Base-by-base conservation (phyloP, 148 eudicot genomes). In the Vaccinium vitisidaea region DNA sequence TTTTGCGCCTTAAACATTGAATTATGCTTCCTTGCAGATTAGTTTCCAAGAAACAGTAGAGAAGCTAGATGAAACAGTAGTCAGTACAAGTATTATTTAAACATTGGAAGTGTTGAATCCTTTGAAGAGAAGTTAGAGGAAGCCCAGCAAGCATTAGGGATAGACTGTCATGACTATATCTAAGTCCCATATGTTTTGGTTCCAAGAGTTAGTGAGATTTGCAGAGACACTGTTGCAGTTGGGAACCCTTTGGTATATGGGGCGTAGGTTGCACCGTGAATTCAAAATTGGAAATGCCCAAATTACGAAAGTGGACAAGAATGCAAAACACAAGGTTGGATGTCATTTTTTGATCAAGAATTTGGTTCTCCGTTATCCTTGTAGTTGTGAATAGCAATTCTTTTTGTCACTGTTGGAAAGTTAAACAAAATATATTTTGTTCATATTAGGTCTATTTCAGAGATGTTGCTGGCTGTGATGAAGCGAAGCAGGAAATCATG, bases 121-220 rank as follows among this genome's bases (percentile, higher is more conserved):
- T 94, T 94, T 90, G 98, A 94, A 84, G 96, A 94, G 84, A 94
- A 93, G 90, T 61, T 94, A 88, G 98, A 94, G 85, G 98, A 93
- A 90, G 98, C 95, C 69, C 96, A 94, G 82, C 92, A 92, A 88
- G 89, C 93, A 74, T 86, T 94, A 76, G 93, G 96, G 36, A 88
- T 93, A 21, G 96, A 94, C 85, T 50, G 92, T 81, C 98, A 92
- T 86, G 93, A 94, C 82, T 85, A 85, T 86, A 23, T 94, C 93
- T 86, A 80, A 83, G 61, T 84, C 90, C 78, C 96, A 94, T 86
- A 88, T 92, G 92, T 89, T 90, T 27, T 94, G 96, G 98, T 91
- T 88, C 84, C 94, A 89, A 83, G 98, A 93, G 80, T 14, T 93
- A 82, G 83, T 94, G 92, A 90, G 88, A 75, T 91, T 92, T 87